A percentile compares a stretch with the other conserved stretches of the same genome.
phyloP scores from a whole-genome alignment of 1,139 yeast species.

The Candida mesenterica region DNA sequence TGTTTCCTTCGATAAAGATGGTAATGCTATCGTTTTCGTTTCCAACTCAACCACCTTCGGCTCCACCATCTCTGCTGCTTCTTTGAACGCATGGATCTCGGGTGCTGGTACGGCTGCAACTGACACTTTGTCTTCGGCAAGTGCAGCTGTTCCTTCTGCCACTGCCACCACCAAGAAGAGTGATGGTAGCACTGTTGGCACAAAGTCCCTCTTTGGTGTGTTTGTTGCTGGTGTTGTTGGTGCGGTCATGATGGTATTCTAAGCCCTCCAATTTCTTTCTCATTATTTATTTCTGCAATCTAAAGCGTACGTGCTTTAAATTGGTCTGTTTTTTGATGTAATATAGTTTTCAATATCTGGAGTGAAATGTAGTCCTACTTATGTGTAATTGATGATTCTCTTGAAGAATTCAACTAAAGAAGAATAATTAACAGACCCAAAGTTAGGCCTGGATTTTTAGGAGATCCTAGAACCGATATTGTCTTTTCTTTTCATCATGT shows the following conservation, averaged over 20 bases:
- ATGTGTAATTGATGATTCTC: too few relatives aligned
- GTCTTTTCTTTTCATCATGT: too few relatives aligned
- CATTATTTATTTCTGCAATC: not conserved
- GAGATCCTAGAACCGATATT: too few relatives aligned
- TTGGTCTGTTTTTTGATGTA: too few relatives aligned
- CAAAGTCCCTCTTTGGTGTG: constrained; percentile 18
- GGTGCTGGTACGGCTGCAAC: constrained; percentile 22
- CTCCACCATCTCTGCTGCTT: constrained; percentile 29
- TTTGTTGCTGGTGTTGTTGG: constrained; percentile 17
- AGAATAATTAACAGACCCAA: too few relatives aligned
- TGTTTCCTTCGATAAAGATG: constrained; percentile 62
- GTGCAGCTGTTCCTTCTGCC: constrained; percentile 19
- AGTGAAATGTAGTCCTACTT: too few relatives aligned
- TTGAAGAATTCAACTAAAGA: too few relatives aligned
- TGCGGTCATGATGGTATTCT: constrained; percentile 18
- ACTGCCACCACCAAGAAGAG: constrained; percentile 25
- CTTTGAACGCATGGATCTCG: constrained; percentile 36
- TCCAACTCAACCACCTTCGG: constrained; percentile 56
- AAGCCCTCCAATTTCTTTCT: constrained; percentile 3
- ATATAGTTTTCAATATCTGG: too few relatives aligned
- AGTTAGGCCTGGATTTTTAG: too few relatives aligned
- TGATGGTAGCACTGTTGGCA: constrained; percentile 15
- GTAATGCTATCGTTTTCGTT: constrained; percentile 59
- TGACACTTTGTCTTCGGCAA: constrained; percentile 23
- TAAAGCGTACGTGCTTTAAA: too few relatives aligned